A percentile compares a stretch with the other conserved stretches of the same genome.
Evolutionary conservation across 148 eudicot genomes (phyloP).

Genomic region (Linanthus parryae): DNA sequence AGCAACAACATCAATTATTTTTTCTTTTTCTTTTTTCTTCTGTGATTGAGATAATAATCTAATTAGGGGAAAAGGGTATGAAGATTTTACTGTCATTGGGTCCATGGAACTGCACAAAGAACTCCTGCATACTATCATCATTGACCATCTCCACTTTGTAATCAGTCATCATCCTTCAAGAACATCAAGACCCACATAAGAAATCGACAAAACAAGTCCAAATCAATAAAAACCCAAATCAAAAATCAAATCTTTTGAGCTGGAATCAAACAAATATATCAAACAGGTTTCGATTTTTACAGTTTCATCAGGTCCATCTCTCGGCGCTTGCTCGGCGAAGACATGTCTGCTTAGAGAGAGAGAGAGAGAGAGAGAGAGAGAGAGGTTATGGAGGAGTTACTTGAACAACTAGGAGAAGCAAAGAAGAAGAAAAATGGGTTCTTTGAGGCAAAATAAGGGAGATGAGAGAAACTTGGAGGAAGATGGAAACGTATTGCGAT

Average conservation of each 20-base stretch:
- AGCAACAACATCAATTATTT: too few relatives aligned
- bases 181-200: constrained; percentile 1
- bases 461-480: too few relatives aligned
- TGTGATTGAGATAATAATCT: too few relatives aligned
- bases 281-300: constrained; percentile 11
- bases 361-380: constrained; percentile 1
- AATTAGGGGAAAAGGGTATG: background rate
- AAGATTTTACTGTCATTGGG: constrained; percentile 38
- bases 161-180: constrained; percentile 69
- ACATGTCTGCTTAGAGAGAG: constrained; percentile 24
- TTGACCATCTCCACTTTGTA: constrained; percentile 68
- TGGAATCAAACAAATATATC: background rate
- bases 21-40: too few relatives aligned
- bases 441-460: too few relatives aligned
- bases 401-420: too few relatives aligned
- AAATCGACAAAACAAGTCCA: background rate
- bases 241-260: background rate
- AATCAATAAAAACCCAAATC: background rate
- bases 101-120: constrained; percentile 60
- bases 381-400: too few relatives aligned
- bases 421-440: too few relatives aligned
- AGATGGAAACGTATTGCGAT: too few relatives aligned
- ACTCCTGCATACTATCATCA: constrained; percentile 70
- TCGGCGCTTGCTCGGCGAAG: constrained; percentile 66
- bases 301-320: constrained; percentile 74